These are phyloP conservation scores for Eutrema heterophyllum DNA, from an alignment of 345 rosid genomes.

Conservation along the genomic window DNA sequence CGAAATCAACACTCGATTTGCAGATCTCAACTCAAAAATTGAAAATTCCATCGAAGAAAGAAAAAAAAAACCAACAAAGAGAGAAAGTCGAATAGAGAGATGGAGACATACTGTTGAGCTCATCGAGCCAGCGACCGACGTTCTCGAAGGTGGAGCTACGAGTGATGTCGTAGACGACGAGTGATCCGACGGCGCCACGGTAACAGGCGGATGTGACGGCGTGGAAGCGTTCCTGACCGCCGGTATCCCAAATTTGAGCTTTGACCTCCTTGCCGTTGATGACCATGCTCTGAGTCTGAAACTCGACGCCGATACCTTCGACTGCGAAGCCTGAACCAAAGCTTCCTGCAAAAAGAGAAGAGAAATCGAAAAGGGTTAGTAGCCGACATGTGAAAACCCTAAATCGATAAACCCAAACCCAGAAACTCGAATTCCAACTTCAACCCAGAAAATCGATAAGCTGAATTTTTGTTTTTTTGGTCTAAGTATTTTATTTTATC, in stretches of 20 bases:
- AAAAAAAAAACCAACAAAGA: no score
- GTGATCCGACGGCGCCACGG: constrained; percentile 92
- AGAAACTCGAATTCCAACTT: no score
- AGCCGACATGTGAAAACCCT: no score
- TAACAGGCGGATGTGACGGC: constrained; percentile 96
- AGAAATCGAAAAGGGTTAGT: no score
- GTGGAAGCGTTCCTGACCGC: constrained; percentile 89
- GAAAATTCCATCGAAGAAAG: not conserved
- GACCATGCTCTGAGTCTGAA: constrained; percentile 83
- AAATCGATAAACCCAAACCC: no score
- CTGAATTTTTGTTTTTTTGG: no score
- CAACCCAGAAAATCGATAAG: no score
- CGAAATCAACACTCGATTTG: not conserved
- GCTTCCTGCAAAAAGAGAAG: no score
- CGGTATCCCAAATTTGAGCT: constrained; percentile 99
- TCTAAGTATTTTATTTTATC: no score
- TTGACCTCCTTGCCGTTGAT: constrained; percentile 89
- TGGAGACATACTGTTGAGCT: constrained; percentile 52
- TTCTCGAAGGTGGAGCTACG: constrained; percentile 69
- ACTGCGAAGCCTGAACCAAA: no score
- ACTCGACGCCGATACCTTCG: constrained; percentile 97
- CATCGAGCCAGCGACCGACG: constrained; percentile 86
- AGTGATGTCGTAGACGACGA: constrained; percentile 77
- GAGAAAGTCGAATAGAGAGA: no score
- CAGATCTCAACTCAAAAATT: constrained; percentile 11